Evolutionary conservation across 2,329 filamentous ascomycete species (phyloP).

Genomic region (Eutypella sp.): DNA sequence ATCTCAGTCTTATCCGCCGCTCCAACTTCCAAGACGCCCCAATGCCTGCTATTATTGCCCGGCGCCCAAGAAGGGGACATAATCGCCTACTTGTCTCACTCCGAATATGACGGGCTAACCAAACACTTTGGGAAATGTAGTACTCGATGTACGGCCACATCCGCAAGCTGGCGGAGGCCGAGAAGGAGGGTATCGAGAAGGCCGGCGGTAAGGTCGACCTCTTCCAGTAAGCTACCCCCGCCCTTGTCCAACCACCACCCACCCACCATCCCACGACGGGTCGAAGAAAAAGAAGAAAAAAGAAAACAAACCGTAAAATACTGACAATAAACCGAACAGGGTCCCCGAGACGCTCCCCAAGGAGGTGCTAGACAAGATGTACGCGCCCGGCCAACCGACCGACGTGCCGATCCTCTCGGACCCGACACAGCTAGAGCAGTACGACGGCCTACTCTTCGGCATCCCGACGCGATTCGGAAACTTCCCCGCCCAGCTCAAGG

Average conservation of each 20-base stretch:
- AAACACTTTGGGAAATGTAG: constrained; percentile 38
- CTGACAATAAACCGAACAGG: constrained; percentile 32
- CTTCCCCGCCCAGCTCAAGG: constrained; percentile 94
- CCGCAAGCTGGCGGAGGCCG: constrained; percentile 75
- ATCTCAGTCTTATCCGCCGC: not conserved
- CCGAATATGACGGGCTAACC: constrained; percentile 5
- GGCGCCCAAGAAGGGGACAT: not conserved
- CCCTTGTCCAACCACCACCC: not conserved
- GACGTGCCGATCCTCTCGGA: constrained; percentile 60
- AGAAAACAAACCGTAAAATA: too few relatives aligned
- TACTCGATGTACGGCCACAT: constrained; percentile 97
- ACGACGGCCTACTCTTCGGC: constrained; percentile 87
- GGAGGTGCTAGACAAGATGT: constrained; percentile 85
- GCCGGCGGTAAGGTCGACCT: constrained; percentile 78
- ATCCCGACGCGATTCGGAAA: constrained; percentile 96
- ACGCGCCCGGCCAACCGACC: constrained; percentile 72
- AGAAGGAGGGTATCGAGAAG: constrained; percentile 83
- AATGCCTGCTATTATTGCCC: too few relatives aligned
- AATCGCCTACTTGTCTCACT: constrained; percentile 9
- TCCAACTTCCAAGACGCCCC: not conserved
- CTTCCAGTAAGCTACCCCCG: constrained; percentile 59
- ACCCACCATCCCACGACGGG: not conserved
- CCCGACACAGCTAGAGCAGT: constrained; percentile 58
- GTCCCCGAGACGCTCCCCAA: constrained; percentile 80
- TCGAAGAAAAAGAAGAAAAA: too few relatives aligned